Base-by-base conservation (phyloP, 441 rosid genomes). In the Melastoma candidum region DNA sequence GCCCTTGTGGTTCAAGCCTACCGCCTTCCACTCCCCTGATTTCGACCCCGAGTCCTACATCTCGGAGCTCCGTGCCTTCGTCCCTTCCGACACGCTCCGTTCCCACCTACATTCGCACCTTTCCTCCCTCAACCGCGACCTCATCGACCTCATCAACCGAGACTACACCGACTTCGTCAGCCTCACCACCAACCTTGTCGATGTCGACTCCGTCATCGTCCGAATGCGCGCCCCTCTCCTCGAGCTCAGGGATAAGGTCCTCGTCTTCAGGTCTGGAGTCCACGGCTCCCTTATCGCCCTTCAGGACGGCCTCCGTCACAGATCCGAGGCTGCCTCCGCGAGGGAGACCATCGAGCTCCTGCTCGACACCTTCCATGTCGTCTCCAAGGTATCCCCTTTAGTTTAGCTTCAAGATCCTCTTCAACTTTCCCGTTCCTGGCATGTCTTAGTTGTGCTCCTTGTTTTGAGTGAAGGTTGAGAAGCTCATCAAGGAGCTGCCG, bases 141-240 rank as follows among this genome's bases (percentile, higher is more conserved):
- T 93, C 36, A 77, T 93, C 51, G 99, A 93, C 60, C 87, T 86
- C 56, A 86, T 93, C 79, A 93, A 93, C 69, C 96, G 97, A 46
- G 99, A 93, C 68, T 93, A 86, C 55, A 72, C 87, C 9, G 99
- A 88, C 68, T 89, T 89, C 60, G 99, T 93, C 53, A 93, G 85
- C 65, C 72, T 93, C 53, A 86, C 90, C 65, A 93, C 96, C 51
- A 89, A 93, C 76, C 96, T 93, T 48, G 97, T 93, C 11, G 96
- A 89, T 51, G 85, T 93, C 50, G 97, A 89, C 25, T 77, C 92
- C 2, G 90, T 90, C 46, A 92, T 85, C 4, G 82, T 85, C 12
- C 84, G 95, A 22, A 87, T 87, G 95, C 95, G 96, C 7, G 98
- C 96, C 3, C 96, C 95, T 17, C 78, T 93, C 0, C 53, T 89